Percentiles rank a stretch among this genome's conserved stretches.
phyloP scores from a whole-genome alignment of 2,329 filamentous ascomycete species.

The Hirsutella minnesotensis region DNA sequence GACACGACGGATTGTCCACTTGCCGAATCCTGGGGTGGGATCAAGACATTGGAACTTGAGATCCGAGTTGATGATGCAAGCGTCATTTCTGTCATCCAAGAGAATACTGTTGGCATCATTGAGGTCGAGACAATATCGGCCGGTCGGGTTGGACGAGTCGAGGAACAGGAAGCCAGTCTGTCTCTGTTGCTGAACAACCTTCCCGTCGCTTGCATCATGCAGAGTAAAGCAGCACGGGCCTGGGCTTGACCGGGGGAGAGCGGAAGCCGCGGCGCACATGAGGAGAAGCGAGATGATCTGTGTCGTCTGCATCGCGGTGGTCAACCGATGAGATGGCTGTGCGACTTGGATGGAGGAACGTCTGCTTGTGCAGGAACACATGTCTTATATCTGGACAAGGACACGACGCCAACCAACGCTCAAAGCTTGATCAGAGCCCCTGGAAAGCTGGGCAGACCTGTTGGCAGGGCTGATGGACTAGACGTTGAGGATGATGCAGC shows the following conservation, averaged over 20 bases:
- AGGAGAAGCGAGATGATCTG: conserved; percentile 7
- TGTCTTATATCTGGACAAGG: too few species aligned
- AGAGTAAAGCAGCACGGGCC: conserved; percentile 20
- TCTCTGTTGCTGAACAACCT: conserved; percentile 14
- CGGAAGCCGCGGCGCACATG: conserved; percentile 11
- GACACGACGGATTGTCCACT: conserved; percentile 14
- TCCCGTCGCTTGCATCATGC: conserved; percentile 12
- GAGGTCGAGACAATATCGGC: conserved; percentile 20
- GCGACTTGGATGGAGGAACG: neutral
- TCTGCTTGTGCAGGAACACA: too few species aligned
- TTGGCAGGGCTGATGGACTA: neutral
- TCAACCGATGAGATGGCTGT: neutral
- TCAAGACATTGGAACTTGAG: conserved; percentile 19
- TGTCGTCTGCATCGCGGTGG: neutral
- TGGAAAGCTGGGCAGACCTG: neutral
- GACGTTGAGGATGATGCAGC: neutral
- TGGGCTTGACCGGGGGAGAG: conserved; percentile 4
- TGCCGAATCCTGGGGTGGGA: conserved; percentile 15
- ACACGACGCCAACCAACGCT: too few species aligned
- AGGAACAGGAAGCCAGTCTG: conserved; percentile 15
- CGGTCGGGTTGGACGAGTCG: conserved; percentile 10
- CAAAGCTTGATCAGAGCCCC: too few species aligned
- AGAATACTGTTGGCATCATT: conserved; percentile 13
- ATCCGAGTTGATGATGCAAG: conserved; percentile 18
- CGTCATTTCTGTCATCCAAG: conserved; percentile 15